Conservation (phyloP, 2,329 filamentous ascomycete species). For the Macrophomina pseudophaseolina region DNA sequence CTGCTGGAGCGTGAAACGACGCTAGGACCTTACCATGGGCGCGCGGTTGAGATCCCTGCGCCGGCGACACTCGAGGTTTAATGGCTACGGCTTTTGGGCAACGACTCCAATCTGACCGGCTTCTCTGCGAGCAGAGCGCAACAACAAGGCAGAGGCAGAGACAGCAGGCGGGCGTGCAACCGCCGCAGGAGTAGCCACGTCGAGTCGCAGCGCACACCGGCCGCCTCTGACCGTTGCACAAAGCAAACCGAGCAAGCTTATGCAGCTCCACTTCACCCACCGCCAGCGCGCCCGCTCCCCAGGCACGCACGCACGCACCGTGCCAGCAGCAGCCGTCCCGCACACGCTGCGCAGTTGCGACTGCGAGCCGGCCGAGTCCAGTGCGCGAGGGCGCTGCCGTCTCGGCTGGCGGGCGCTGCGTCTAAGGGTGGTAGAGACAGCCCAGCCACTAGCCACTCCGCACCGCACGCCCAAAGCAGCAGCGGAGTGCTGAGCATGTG, state of each 20-base stretch:
- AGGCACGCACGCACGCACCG: constrained; percentile 2
- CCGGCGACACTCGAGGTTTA: constrained; percentile 2
- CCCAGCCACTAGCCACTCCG: constrained; percentile 21
- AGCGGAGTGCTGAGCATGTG: background rate
- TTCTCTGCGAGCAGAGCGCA: background rate
- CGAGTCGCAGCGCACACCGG: background rate
- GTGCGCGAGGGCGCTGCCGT: background rate
- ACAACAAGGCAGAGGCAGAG: background rate
- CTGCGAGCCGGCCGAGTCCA: constrained; percentile 2
- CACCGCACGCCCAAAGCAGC: constrained; percentile 14
- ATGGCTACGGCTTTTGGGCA: no score
- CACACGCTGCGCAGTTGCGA: background rate
- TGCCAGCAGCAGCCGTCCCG: background rate
- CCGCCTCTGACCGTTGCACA: constrained; percentile 2
- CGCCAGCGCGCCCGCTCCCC: constrained; percentile 13
- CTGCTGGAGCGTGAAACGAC: constrained; percentile 25
- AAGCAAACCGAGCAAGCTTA: constrained; percentile 5
- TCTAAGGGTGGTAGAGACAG: background rate
- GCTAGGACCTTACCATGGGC: constrained; percentile 2
- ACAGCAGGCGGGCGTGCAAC: background rate
- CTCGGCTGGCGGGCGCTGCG: background rate
- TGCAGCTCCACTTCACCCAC: constrained; percentile 7
- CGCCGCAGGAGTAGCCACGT: background rate
- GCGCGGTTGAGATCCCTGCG: constrained; percentile 19
- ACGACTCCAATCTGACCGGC: no score